Percentiles rank a stretch among this genome's conserved stretches.
Conservation (phyloP, 805 yeast genomes). For the Starmerella gropengiesseri region DNA sequence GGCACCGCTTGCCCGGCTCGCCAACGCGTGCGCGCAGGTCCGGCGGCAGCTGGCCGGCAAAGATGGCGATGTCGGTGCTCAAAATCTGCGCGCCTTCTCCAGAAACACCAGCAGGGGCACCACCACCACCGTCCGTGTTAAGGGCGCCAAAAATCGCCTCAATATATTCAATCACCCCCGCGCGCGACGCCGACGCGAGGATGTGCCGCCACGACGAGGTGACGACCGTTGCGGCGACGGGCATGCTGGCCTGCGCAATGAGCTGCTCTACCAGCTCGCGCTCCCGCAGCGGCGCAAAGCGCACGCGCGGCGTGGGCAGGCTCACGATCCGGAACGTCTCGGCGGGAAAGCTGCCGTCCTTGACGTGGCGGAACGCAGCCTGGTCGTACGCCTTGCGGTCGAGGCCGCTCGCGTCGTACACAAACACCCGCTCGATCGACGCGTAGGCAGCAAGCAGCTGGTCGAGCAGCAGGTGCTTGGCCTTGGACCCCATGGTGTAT, state of each 20-base stretch:
- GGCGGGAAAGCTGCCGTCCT: constrained; percentile 12
- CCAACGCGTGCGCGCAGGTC: constrained; percentile 5
- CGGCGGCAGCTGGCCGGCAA: constrained; percentile 9
- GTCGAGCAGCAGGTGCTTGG: constrained; percentile 15
- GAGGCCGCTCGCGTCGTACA: constrained; percentile 16
- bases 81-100: background rate
- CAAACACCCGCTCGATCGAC: constrained; percentile 11
- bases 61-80: constrained; percentile 1
- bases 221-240: constrained; percentile 6
- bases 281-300: constrained; percentile 16
- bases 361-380: constrained; percentile 4
- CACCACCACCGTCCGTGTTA: too few relatives aligned
- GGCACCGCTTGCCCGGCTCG: background rate
- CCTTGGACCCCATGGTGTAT: background rate
- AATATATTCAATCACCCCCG: background rate
- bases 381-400: constrained; percentile 12
- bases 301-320: background rate
- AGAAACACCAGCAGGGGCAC: too few relatives aligned
- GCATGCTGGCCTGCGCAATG: background rate
- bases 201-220: constrained; percentile 8
- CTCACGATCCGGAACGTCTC: constrained; percentile 12
- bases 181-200: constrained; percentile 5
- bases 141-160: too few relatives aligned
- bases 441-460: constrained; percentile 18
- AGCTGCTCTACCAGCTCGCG: constrained; percentile 17